A percentile compares a stretch with the other conserved stretches of the same genome.
These are phyloP conservation scores for Boeremia lycopersici DNA, from an alignment of 2,329 filamentous ascomycete species.

Conservation along the genomic window DNA sequence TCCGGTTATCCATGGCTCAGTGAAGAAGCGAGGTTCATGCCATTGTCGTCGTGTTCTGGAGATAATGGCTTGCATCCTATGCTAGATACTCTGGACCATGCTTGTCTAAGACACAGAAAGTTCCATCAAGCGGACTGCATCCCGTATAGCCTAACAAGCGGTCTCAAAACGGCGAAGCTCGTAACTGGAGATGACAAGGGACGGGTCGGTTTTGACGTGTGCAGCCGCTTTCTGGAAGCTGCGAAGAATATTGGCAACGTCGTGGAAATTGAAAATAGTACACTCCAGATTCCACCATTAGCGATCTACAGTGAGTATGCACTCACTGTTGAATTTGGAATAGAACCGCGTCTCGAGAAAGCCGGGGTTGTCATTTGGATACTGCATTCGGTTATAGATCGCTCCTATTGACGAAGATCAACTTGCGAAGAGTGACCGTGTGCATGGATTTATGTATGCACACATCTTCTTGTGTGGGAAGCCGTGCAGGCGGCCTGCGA, in stretches of 20 bases:
- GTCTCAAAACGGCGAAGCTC: background rate
- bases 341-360: too few relatives aligned
- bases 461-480: background rate
- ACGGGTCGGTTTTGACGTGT: constrained; percentile 4
- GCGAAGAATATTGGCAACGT: constrained; percentile 7
- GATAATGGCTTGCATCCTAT: background rate
- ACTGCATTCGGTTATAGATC: background rate
- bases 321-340: too few relatives aligned
- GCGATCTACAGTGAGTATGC: background rate
- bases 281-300: too few relatives aligned
- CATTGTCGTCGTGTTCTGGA: background rate
- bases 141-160: background rate
- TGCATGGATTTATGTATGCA: background rate
- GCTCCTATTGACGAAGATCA: background rate
- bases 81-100: background rate
- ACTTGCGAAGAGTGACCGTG: too few relatives aligned
- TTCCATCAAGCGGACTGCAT: background rate
- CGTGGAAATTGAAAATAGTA: constrained; percentile 4
- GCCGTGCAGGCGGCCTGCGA: background rate
- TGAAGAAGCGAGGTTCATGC: background rate
- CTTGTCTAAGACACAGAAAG: background rate
- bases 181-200: background rate
- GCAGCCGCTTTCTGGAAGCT: constrained; percentile 6
- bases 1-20: background rate
- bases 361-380: background rate